A percentile compares a stretch with the other conserved stretches of the same genome.
Conservation (phyloP, 2,329 filamentous ascomycete species). For the Cladobotryum mycophilum region DNA sequence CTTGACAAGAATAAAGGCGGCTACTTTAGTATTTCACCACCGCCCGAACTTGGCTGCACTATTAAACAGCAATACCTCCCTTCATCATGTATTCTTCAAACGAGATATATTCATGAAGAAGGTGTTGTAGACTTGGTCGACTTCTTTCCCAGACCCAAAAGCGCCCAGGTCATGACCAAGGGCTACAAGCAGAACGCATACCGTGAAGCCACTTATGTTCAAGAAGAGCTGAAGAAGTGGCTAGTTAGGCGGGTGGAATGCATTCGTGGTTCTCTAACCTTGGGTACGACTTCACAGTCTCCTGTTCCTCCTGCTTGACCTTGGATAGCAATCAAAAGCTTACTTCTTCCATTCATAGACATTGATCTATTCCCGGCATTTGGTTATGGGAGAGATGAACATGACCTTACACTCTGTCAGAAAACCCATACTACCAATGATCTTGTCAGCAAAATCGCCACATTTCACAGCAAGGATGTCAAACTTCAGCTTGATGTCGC, state of each 20-base stretch:
- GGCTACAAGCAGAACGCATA: conserved; percentile 44
- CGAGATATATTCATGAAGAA: conserved; percentile 69
- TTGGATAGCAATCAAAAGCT: too few relatives aligned
- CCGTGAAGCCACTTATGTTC: conserved; percentile 47
- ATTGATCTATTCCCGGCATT: conserved; percentile 69
- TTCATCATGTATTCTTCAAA: conserved; percentile 68
- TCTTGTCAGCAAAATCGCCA: conserved; percentile 51
- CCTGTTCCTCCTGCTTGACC: neutral
- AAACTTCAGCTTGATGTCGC: conserved; percentile 63
- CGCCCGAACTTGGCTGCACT: conserved; percentile 46
- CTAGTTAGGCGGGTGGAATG: conserved; percentile 67
- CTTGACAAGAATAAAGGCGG: conserved; percentile 70
- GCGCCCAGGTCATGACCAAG: conserved; percentile 44
- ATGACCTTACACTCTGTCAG: conserved; percentile 52
- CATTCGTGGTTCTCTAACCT: conserved; percentile 57
- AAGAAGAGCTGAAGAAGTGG: conserved; percentile 63
- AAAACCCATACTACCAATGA: conserved; percentile 33
- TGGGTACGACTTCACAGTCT: conserved; percentile 36
- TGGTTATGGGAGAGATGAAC: conserved; percentile 59
- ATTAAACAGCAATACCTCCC: conserved; percentile 75
- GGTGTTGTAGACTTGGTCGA: conserved; percentile 68
- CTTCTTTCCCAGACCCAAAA: conserved; percentile 67
- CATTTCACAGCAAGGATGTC: conserved; percentile 53
- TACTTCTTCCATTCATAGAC: conserved; percentile 31
- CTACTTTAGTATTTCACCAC: conserved; percentile 61